Base-by-base conservation (phyloP, 225 moss, liverwort and hornwort species). In the Neckera pumila region DNA sequence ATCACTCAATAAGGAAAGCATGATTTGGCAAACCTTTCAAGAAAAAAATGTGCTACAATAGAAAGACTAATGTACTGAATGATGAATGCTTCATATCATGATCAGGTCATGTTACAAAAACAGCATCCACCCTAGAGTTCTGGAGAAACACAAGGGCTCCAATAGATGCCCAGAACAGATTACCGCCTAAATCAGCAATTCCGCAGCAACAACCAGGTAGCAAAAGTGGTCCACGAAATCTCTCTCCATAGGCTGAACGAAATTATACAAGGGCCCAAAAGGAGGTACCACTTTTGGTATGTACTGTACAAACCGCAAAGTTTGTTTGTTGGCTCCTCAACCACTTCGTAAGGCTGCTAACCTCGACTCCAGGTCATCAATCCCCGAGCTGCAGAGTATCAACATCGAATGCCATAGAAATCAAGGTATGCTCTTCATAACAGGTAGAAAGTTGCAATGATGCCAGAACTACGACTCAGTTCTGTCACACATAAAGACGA, bases 341-440 rank as follows among this genome's bases (percentile, higher is more conserved):
- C 89, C 93, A 85, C 96, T 96, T 81, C 98, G 93, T 80, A 98
- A 91, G 33, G 96, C 96, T 86, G 96, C 96, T 88, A 98, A 91
- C 86, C 98, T 96, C 47, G 96, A 94, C 92, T 98, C 98, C 92
- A 98, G 80, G 60, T 96, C 98, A 90, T 56, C 93, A 79, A 98
- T 97, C 84, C 94, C 96, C 89, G 96, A 95, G 88, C 98, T 98
- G 96, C 92, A 92, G 62, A 61, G 85, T 76, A 77, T 89, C 84
- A 89, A 88, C 92, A 92, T 83, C 82, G 71, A 82, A 92, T 76
- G 65, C 63, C 69, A 87, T 34, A 76, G 79, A 66, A 47, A 85
- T 87, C 82, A 79, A 89, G 70, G 21, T 58, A 80, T 45, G 56
- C 80, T 87, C 80, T 84, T 74, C 53, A 67, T 36, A 79, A 76